These are phyloP conservation scores for Yamadazyma membranifaciens DNA, from an alignment of 1,139 yeast species.

Conservation along the genomic window DNA sequence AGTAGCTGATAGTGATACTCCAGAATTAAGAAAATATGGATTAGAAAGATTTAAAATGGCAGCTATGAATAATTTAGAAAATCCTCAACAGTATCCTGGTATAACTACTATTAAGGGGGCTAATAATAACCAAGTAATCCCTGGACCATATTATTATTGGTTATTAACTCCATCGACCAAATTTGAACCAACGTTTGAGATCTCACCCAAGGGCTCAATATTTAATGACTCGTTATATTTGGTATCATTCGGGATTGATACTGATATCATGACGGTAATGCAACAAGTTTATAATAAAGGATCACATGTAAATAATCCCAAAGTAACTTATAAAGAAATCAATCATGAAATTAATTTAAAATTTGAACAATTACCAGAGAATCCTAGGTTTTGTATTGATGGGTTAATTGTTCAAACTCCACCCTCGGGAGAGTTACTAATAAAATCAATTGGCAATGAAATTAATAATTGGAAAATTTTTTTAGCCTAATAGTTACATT, in stretches of 20 bases:
- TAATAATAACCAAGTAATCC: slow-evolving; percentile 5
- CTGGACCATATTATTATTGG: slow-evolving; percentile 63
- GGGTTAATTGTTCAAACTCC: slow-evolving; percentile 44
- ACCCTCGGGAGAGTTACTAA: slow-evolving; percentile 17
- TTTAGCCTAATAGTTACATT: neutral
- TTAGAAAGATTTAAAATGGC: slow-evolving; percentile 67
- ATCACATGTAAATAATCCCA: slow-evolving; percentile 29
- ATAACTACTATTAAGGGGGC: slow-evolving; percentile 17
- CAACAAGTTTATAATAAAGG: slow-evolving; percentile 54
- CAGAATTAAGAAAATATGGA: slow-evolving; percentile 65
- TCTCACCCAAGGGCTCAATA: slow-evolving; percentile 69
- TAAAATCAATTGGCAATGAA: slow-evolving; percentile 15
- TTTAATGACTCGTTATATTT: slow-evolving; percentile 50
- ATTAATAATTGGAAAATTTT: slow-evolving; percentile 24
- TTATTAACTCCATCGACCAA: slow-evolving; percentile 59
- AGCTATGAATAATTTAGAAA: slow-evolving; percentile 51
- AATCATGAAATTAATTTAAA: slow-evolving; percentile 27
- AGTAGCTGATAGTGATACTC: slow-evolving; percentile 76
- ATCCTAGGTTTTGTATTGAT: slow-evolving; percentile 53
- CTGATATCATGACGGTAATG: slow-evolving; percentile 55
- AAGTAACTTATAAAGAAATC: slow-evolving; percentile 44
- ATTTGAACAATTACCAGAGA: slow-evolving; percentile 17
- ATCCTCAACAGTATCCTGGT: slow-evolving; percentile 53
- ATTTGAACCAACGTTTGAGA: slow-evolving; percentile 66
- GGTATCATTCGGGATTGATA: slow-evolving; percentile 49